Percentiles rank a stretch among this genome's conserved stretches.
These are phyloP conservation scores for Omphalotus guepiniiformis DNA, from an alignment of 768 basidiomycete genomes.

Conservation along the genomic window DNA sequence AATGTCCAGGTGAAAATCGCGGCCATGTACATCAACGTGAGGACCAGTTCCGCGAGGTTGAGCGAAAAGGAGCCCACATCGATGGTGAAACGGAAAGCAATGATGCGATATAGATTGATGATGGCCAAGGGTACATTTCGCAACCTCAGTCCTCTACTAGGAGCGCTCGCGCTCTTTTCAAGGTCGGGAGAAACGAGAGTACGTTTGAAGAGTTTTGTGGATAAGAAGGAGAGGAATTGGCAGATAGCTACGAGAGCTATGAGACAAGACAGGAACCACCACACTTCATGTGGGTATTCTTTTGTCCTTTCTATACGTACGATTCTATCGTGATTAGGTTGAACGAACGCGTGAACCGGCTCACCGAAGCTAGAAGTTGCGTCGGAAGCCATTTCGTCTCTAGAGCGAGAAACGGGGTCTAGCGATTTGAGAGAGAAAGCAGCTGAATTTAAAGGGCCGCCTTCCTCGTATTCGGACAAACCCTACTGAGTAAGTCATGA, in stretches of 20 bases:
- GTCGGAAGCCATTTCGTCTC: too few species aligned
- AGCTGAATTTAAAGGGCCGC: slow-evolving; percentile 2
- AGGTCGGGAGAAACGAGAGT: slow-evolving; percentile 1
- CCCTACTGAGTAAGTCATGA: too few species aligned
- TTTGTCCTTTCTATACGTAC: slow-evolving; percentile 21
- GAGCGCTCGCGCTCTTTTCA: background rate
- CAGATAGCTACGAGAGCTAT: slow-evolving; percentile 34
- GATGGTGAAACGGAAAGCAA: slow-evolving; percentile 24
- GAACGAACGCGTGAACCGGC: too few species aligned
- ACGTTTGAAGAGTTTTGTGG: slow-evolving; percentile 16
- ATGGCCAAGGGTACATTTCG: slow-evolving; percentile 17
- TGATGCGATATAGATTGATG: slow-evolving; percentile 23
- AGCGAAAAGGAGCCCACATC: slow-evolving; percentile 32
- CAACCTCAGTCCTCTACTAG: slow-evolving; percentile 14
- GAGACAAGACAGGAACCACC: slow-evolving; percentile 39
- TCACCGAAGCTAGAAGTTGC: too few species aligned
- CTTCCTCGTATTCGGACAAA: too few species aligned
- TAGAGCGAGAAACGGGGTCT: too few species aligned
- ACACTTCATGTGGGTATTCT: slow-evolving; percentile 36
- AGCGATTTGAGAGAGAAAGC: too few species aligned
- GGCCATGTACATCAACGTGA: slow-evolving; percentile 32
- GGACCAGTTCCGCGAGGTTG: slow-evolving; percentile 37
- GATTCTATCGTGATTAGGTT: slow-evolving; percentile 20
- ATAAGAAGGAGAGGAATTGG: slow-evolving; percentile 25
- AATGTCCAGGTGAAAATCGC: slow-evolving; percentile 31